Conservation (phyloP, 1,284 basidiomycete species). For the Heterobasidion parviporum region DNA sequence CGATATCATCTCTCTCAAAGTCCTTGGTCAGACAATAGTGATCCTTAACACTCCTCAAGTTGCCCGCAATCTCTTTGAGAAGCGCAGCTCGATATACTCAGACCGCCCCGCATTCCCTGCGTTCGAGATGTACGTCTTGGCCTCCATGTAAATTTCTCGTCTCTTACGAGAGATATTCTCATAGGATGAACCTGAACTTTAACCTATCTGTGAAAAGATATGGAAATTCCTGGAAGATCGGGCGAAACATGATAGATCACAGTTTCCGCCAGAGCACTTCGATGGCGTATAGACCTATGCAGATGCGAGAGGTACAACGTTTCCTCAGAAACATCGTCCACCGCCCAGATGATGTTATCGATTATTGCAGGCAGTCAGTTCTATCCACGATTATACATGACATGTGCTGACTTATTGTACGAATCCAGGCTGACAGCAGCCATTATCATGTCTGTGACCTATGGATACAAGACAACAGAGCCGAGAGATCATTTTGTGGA, state of each 20-base stretch:
- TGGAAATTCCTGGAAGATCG: neutral
- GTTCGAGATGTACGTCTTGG: conserved; percentile 4
- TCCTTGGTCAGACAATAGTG: conserved; percentile 8
- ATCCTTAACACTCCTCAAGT: conserved; percentile 6
- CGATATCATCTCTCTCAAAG: conserved; percentile 5
- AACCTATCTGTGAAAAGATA: neutral
- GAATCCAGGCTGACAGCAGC: neutral
- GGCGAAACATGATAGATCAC: neutral
- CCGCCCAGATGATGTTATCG: neutral
- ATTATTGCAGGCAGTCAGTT: conserved; percentile 2
- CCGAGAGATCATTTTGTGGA: too few species aligned
- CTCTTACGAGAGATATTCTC: neutral
- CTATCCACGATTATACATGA: neutral
- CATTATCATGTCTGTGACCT: conserved; percentile 1
- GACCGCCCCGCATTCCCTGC: conserved; percentile 8
- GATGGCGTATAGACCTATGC: neutral
- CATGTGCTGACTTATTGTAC: neutral
- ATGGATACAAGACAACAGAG: conserved; percentile 5
- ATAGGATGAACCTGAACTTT: conserved; percentile 2
- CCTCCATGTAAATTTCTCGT: too few species aligned
- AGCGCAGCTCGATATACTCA: conserved; percentile 7
- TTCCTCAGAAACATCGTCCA: neutral
- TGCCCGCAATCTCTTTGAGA: conserved; percentile 9
- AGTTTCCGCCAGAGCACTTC: neutral
- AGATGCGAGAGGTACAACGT: neutral